Evolutionary conservation across 2,329 filamentous ascomycete species (phyloP).

Genomic region (Colletotrichum lini): DNA sequence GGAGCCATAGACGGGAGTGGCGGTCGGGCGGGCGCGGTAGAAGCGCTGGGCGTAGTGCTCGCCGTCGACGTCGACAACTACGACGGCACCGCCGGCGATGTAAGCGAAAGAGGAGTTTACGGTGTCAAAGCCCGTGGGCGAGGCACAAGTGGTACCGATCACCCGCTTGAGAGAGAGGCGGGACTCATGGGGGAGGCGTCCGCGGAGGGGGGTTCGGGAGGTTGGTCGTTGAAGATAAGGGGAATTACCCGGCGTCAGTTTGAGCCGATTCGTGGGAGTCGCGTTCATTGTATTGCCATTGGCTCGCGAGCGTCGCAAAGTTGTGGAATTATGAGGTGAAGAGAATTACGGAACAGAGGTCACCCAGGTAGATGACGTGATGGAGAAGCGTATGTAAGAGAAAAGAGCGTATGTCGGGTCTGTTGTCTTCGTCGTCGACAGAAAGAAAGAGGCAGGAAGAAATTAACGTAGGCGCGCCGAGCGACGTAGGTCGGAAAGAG

Average conservation of each 20-base stretch:
- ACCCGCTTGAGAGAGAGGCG: slow-evolving; percentile 84
- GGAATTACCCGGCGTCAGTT: slow-evolving; percentile 83
- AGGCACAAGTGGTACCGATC: slow-evolving; percentile 89
- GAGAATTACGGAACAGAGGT: slow-evolving; percentile 27
- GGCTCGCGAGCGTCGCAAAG: slow-evolving; percentile 48
- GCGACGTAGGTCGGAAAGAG: slow-evolving; percentile 8
- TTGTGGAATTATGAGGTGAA: slow-evolving; percentile 20
- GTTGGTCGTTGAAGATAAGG: slow-evolving; percentile 73
- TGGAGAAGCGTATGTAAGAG: background rate
- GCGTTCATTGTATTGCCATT: slow-evolving; percentile 73
- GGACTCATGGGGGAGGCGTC: slow-evolving; percentile 63
- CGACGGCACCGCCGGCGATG: slow-evolving; percentile 93
- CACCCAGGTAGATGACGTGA: background rate
- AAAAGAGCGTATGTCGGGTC: background rate
- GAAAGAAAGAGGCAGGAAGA: background rate
- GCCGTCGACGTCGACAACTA: slow-evolving; percentile 84
- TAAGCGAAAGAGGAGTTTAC: slow-evolving; percentile 87
- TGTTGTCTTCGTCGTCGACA: slow-evolving; percentile 1
- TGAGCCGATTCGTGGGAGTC: slow-evolving; percentile 73
- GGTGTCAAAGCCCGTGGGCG: slow-evolving; percentile 88
- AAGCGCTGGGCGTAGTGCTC: slow-evolving; percentile 83
- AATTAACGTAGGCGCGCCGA: slow-evolving; percentile 21
- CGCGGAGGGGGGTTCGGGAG: slow-evolving; percentile 73
- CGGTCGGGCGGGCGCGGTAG: slow-evolving; percentile 87
- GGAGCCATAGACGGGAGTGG: slow-evolving; percentile 75